Evolutionary conservation across 257 asterid genomes (phyloP), one percentile per base, ranked within the genome.

Genomic region (Solanum pennellii): DNA sequence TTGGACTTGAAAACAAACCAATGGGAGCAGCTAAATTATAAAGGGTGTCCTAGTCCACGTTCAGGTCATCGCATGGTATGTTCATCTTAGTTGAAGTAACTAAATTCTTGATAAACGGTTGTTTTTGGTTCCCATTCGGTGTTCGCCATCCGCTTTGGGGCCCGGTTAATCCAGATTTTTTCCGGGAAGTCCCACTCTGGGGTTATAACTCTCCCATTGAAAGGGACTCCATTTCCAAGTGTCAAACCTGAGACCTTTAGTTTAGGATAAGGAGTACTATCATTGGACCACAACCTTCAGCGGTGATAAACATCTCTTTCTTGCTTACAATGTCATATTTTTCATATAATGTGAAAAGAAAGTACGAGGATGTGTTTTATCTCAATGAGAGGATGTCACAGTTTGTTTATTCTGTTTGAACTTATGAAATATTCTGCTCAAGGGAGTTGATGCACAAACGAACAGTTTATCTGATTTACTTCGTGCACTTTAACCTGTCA

Each of bases 11-110:
- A 93, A 93, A 97, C 99, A 76, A 97, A 97, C 83, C 99, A 97
- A 90, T 97, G 99, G 99, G 99, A 94, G 88, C 99, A 97, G 89
- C 92, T 97, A 90, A 97, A 96, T 89, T 96, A 96, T 92, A 97
- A 97, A 91, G 99, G 99, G 29, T 95, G 99, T 88, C 99, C 99
- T 37, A 92, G 98, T 91, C 99, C 99, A 69, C 99, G 99, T 47
- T 97, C 99, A 76, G 99, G 99, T 65, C 99, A 97, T 89, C 92
- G 99, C 23, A 97, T 97, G 99, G 99, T 97, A 91, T 37, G 25
- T 44, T 23, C 33, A 7, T 60, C 60, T 85, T 47, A 41, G 35
- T 44, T 25, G 83, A 76, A 25, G 8, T 79, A 79, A 44, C 42
- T 27, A n/a, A 45, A 27, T 80, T 80, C 68, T 45, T 27, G 84